Percentiles rank a stretch among this genome's conserved stretches.
phyloP scores from a whole-genome alignment of 768 basidiomycete species.

The Sutorius australiensis region DNA sequence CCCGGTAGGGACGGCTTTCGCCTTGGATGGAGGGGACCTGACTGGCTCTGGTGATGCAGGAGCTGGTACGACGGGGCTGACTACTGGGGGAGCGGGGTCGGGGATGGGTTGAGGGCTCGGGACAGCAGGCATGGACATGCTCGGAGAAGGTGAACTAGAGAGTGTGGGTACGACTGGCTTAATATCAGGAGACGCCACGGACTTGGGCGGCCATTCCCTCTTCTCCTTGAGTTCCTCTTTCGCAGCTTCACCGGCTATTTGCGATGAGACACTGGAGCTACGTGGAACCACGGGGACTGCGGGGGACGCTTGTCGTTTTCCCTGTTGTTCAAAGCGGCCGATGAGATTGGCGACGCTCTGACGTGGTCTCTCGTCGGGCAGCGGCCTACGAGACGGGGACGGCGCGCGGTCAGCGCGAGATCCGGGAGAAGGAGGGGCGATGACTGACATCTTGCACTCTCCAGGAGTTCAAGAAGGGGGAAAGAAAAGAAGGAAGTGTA shows the following conservation, averaged over 20 bases:
- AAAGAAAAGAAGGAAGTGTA: constrained; percentile 13
- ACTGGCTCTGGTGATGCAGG: constrained; percentile 20
- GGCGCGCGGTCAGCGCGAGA: constrained; percentile 12
- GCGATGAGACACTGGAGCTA: constrained; percentile 65
- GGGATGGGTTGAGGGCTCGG: constrained; percentile 32
- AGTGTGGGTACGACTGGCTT: constrained; percentile 36
- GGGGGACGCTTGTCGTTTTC: constrained; percentile 55
- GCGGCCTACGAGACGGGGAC: constrained; percentile 50
- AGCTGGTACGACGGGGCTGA: constrained; percentile 18
- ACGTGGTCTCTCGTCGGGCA: constrained; percentile 86
- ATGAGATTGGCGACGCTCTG: constrained; percentile 88
- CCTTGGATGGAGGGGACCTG: constrained; percentile 21
- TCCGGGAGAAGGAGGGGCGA: constrained; percentile 6
- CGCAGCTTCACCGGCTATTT: constrained; percentile 57
- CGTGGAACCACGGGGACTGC: constrained; percentile 41
- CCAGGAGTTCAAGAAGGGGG: constrained; percentile 9
- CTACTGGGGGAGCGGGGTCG: constrained; percentile 16
- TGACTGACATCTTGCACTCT: constrained; percentile 29
- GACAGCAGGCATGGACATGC: constrained; percentile 16
- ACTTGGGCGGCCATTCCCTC: constrained; percentile 74
- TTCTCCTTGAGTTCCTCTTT: constrained; percentile 68
- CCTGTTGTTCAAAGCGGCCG: constrained; percentile 81
- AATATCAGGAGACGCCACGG: constrained; percentile 29
- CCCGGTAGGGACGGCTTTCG: constrained; percentile 10
- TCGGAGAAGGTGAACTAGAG: constrained; percentile 31